These are phyloP conservation scores for Penicillium nucicola DNA, from an alignment of 495 filamentous ascomycete genomes.

Conservation along the genomic window DNA sequence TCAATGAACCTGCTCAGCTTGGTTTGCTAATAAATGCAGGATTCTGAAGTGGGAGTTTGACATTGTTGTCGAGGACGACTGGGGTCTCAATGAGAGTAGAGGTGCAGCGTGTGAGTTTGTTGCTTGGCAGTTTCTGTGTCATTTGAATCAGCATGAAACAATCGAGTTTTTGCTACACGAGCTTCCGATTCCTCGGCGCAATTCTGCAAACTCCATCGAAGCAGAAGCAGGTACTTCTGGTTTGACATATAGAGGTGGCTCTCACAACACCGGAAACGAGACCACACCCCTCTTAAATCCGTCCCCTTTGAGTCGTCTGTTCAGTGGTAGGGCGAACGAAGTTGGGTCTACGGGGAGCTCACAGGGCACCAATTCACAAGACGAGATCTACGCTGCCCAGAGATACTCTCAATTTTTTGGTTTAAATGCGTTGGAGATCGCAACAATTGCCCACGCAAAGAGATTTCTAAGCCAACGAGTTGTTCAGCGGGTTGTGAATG, in stretches of 20 bases:
- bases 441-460: constrained; percentile 83
- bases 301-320: constrained; percentile 23
- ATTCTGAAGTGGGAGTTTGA: constrained; percentile 78
- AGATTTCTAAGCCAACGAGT: constrained; percentile 82
- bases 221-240: constrained; percentile 24
- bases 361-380: constrained; percentile 5
- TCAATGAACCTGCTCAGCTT: background rate
- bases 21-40: constrained; percentile 34
- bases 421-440: constrained; percentile 87
- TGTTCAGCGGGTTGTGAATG: constrained; percentile 83
- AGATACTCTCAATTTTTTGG: constrained; percentile 67
- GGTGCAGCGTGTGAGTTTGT: constrained; percentile 88
- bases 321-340: constrained; percentile 12
- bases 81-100: constrained; percentile 69
- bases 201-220: constrained; percentile 16
- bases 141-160: constrained; percentile 73
- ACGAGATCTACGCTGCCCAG: constrained; percentile 41
- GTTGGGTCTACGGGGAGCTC: constrained; percentile 4
- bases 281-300: constrained; percentile 26
- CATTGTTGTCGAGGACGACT: constrained; percentile 58
- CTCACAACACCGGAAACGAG: constrained; percentile 13
- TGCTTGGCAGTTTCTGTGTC: constrained; percentile 82
- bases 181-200: constrained; percentile 44
- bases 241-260: constrained; percentile 7
- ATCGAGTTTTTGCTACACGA: constrained; percentile 85